Base-by-base conservation (phyloP, 768 basidiomycete species). In the Chalciporus piperatus region DNA sequence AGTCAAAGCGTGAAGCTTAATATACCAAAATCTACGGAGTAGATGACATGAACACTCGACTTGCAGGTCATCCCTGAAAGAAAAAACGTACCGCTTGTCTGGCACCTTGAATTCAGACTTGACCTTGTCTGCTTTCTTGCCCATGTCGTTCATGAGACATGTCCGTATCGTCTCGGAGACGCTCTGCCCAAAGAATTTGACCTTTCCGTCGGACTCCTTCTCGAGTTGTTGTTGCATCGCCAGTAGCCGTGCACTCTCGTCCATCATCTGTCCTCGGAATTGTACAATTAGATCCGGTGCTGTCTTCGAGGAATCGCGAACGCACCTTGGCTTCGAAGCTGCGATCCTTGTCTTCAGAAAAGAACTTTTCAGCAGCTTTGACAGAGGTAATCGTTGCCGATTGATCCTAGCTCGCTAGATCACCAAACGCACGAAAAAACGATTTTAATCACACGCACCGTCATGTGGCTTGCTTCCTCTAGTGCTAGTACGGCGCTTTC, bases 261-360 rank as follows among this genome's bases (percentile, higher is more conserved):
- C 94, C 77, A 86, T 87, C 85, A 94, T 92, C 96, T 99, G 48
- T 16, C 19, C 42, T n/a, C 33, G 23, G 3, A 33, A 9, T 16
- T 48, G 41, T 48, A 38, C 5, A 0, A 1, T 32, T 12, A 1
- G 30, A 32, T 32, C 30, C 11, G 8, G 30, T 12, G 3, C 11
- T 32, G 8, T 12, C 2, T 11, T 32, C 13, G 13, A 11, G 13
- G 6, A 22, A 32, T 2, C 7, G 5, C 1, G 16, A n/a, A 58
- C 68, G 17, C 46, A 89, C 94, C 82, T 89, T 96, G 6, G 94
- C 85, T 68, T 99, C 97, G 64, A 98, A 98, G 0, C 70, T 59
- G 2, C 85, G 78, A 57, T 98, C 94, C 67, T 94, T 98, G 65
- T 98, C 93, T 65, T 99, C 94, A 1, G 85, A 87, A 63, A 98